Evolutionary conservation across 2,329 filamentous ascomycete genomes (phyloP).

Genomic region (Xylariaceae sp.): DNA sequence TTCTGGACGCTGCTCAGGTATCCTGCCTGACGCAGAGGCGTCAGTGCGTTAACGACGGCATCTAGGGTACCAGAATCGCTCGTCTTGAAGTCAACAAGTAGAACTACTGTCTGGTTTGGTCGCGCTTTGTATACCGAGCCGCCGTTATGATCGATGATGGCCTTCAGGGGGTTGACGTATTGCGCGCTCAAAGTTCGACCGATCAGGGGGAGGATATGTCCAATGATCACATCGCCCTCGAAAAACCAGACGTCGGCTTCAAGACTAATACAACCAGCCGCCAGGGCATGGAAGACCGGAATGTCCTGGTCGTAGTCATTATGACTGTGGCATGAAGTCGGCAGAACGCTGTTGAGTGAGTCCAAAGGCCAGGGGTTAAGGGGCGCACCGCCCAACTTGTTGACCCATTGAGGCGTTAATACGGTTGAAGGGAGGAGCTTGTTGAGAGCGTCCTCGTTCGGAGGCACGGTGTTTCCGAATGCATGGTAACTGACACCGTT

Average conservation of each 20-base stretch:
- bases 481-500: conserved; percentile 29
- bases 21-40: conserved; percentile 28
- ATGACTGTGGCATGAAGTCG: conserved; percentile 27
- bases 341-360: conserved; percentile 24
- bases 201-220: conserved; percentile 22
- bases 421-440: conserved; percentile 23
- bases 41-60: conserved; percentile 26
- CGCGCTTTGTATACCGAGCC: conserved; percentile 24
- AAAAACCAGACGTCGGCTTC: conserved; percentile 29
- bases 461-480: conserved; percentile 24
- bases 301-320: conserved; percentile 29
- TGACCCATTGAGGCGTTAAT: conserved; percentile 22
- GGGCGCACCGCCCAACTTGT: conserved; percentile 24
- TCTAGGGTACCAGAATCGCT: conserved; percentile 24
- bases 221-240: conserved; percentile 25
- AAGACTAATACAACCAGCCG: conserved; percentile 27
- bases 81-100: conserved; percentile 32
- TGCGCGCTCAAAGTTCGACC: conserved; percentile 27
- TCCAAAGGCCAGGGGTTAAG: conserved; percentile 29
- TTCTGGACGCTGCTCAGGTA: conserved; percentile 27
- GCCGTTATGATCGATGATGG: conserved; percentile 28
- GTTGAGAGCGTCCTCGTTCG: conserved; percentile 27
- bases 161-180: conserved; percentile 27
- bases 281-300: conserved; percentile 27
- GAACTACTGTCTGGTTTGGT: conserved; percentile 22